Conservation (phyloP, 2,329 filamentous ascomycete species). For the Pyricularia sp. region DNA sequence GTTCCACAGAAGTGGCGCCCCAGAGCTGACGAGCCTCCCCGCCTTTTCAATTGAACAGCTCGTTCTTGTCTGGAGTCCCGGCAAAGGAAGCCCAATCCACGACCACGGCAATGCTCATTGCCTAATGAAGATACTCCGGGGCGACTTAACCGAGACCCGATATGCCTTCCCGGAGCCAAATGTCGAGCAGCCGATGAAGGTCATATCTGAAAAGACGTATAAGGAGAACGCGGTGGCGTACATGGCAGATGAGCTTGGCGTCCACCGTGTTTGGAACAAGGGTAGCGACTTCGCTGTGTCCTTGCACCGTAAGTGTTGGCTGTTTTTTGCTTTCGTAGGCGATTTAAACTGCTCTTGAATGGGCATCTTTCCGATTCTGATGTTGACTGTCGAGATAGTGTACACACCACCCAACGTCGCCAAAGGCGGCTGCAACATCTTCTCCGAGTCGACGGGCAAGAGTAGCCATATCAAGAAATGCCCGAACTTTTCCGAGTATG, state of each 20-base stretch:
- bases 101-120: slow-evolving; percentile 87
- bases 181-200: slow-evolving; percentile 45
- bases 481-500: slow-evolving; percentile 61
- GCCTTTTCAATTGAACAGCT: slow-evolving; percentile 42
- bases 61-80: slow-evolving; percentile 81
- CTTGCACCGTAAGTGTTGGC: slow-evolving; percentile 52
- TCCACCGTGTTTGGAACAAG: slow-evolving; percentile 75
- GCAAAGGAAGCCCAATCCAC: slow-evolving; percentile 76
- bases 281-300: slow-evolving; percentile 72
- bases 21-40: neutral
- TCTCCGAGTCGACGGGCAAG: slow-evolving; percentile 67
- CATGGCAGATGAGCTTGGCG: slow-evolving; percentile 82
- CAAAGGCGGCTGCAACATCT: slow-evolving; percentile 71
- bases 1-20: neutral
- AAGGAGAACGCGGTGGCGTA: slow-evolving; percentile 70
- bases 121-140: slow-evolving; percentile 81
- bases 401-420: slow-evolving; percentile 88
- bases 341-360: neutral
- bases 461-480: slow-evolving; percentile 62
- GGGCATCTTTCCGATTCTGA: slow-evolving; percentile 2
- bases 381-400: slow-evolving; percentile 29
- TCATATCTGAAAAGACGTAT: slow-evolving; percentile 61
- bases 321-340: slow-evolving; percentile 10
- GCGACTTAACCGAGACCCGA: slow-evolving; percentile 69
- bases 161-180: slow-evolving; percentile 59